phyloP scores from a whole-genome alignment of 164 flowering plant genomes.

The Chimonanthus salicifolius region DNA sequence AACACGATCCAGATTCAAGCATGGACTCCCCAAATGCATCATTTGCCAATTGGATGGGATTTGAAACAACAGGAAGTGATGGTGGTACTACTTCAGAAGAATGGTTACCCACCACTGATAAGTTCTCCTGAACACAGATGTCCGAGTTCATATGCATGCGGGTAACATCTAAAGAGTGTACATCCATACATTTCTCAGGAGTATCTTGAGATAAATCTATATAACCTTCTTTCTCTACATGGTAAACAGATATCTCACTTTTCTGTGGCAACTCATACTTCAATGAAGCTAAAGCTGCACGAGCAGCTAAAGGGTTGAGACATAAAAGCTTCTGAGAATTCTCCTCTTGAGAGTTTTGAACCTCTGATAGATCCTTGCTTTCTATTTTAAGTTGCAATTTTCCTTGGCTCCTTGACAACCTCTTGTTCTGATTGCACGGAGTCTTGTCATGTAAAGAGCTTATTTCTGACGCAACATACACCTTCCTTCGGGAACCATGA shows the following conservation, averaged over 20 bases:
- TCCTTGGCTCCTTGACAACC: constrained; percentile 18
- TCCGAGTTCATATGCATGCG: constrained; percentile 8
- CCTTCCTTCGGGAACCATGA: constrained; percentile 2
- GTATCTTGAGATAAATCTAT: constrained; percentile 4
- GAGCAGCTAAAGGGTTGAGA: constrained; percentile 46
- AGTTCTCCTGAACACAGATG: constrained; percentile 8
- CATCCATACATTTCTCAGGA: constrained; percentile 2
- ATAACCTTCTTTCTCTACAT: constrained; percentile 12
- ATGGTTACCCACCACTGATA: constrained; percentile 1
- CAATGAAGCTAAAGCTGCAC: constrained; percentile 44
- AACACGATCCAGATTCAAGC: not conserved
- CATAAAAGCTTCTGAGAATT: constrained; percentile 15
- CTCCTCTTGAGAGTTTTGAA: constrained; percentile 13
- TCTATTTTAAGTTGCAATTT: constrained; percentile 10
- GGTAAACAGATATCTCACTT: constrained; percentile 15
- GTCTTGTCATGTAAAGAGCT: constrained; percentile 7
- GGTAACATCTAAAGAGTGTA: constrained; percentile 9
- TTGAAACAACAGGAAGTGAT: constrained; percentile 4
- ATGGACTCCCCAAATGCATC: not conserved
- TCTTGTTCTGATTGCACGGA: constrained; percentile 12
- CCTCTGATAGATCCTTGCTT: constrained; percentile 6
- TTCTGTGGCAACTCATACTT: constrained; percentile 20
- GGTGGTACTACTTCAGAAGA: constrained; percentile 4
- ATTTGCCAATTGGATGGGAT: not conserved
- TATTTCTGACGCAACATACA: constrained; percentile 3